phyloP scores from a whole-genome alignment of 306 rosid genomes.

The Prunus persica region Prunus_persica_NCBIv2 NC_034010.1:23149001-23149500 shows the following conservation, averaged over 20 bases:
- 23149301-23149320: neutral
- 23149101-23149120: neutral
- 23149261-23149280: neutral
- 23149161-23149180: neutral
- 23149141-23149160: neutral
- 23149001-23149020: neutral
- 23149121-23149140: neutral
- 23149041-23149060: conserved; percentile 15
- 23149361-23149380: no score
- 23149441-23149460: no score
- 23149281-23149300: neutral
- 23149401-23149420: no score
- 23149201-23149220: no score
- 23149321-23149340: no score
- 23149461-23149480: no score
- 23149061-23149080: conserved; percentile 8
- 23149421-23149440: no score
- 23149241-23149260: no score
- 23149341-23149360: no score
- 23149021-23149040: neutral
- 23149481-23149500: no score
- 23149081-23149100: conserved; percentile 3
- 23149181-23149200: neutral
- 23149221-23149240: no score
- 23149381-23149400: no score